Conservation (phyloP, 2,329 filamentous ascomycete genomes). For the Apiospora koreana region DNA sequence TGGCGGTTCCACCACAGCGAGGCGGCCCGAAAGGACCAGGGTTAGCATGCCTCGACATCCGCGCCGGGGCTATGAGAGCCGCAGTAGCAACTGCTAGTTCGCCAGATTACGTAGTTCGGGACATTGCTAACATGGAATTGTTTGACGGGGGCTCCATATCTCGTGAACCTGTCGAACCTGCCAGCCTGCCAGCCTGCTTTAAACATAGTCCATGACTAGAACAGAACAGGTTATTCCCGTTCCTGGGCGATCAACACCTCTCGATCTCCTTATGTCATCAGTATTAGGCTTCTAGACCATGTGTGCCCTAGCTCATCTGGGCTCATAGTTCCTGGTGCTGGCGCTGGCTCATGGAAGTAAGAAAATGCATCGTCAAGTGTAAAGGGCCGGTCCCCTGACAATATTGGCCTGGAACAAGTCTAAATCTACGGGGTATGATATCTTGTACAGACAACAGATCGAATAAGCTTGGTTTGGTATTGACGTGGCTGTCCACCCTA, state of each 20-base stretch:
- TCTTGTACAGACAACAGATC: neutral
- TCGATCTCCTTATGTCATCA: neutral
- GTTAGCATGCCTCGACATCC: neutral
- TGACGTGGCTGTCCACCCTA: neutral
- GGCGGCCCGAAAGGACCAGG: constrained; percentile 8
- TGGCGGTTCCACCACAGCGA: neutral
- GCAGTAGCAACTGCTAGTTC: neutral
- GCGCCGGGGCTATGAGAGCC: constrained; percentile 3
- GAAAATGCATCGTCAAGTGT: neutral
- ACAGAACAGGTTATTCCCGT: neutral
- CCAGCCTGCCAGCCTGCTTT: neutral
- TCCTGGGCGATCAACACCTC: neutral
- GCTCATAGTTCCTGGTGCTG: neutral
- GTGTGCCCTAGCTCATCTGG: no score
- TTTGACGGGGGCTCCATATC: neutral
- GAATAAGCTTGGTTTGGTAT: neutral
- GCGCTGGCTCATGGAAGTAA: no score
- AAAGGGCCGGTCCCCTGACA: neutral
- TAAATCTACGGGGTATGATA: neutral
- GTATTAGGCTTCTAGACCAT: neutral
- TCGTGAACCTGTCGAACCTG: no score
- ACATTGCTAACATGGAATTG: neutral
- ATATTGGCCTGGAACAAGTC: neutral
- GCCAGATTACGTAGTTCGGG: constrained; percentile 1
- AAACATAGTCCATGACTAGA: neutral